Percentiles rank a stretch among this genome's conserved stretches.
Conservation (phyloP, 352 stramenopile species). For the Pythium vanterpoolii region DNA sequence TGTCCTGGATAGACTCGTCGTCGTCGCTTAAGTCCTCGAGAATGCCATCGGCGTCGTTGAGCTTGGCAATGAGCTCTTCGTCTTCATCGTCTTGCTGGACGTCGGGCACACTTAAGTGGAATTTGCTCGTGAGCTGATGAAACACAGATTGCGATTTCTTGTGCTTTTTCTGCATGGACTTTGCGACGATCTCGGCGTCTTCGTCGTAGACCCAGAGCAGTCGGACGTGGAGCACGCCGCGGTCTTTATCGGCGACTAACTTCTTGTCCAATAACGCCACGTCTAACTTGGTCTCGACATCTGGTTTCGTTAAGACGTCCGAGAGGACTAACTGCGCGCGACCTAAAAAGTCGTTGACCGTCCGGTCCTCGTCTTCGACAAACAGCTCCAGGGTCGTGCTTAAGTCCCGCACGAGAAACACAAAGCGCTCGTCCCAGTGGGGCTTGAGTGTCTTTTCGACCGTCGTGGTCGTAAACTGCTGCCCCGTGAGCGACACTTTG, state of each 20-base stretch:
- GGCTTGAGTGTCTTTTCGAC: conserved; percentile 71
- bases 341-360: conserved; percentile 73
- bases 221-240: conserved; percentile 49
- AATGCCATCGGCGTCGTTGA: conserved; percentile 16
- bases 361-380: conserved; percentile 63
- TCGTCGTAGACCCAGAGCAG: conserved; percentile 50
- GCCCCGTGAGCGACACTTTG: conserved; percentile 69
- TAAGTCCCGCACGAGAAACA: conserved; percentile 45
- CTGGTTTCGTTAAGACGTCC: conserved; percentile 34
- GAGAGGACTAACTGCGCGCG: conserved; percentile 47
- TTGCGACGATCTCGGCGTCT: conserved; percentile 42
- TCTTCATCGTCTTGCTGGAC: conserved; percentile 49
- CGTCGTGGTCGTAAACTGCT: conserved; percentile 64
- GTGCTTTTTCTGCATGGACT: conserved; percentile 34
- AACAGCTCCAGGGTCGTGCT: conserved; percentile 51
- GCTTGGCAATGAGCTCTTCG: conserved; percentile 33
- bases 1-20: conserved; percentile 19
- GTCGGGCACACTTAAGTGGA: conserved; percentile 38
- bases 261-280: conserved; percentile 59
- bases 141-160: conserved; percentile 52
- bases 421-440: conserved; percentile 70
- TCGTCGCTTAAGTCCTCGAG: conserved; percentile 34
- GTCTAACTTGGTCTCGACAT: conserved; percentile 45
- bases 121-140: conserved; percentile 47
- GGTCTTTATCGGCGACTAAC: conserved; percentile 45